Percentiles rank a stretch among this genome's conserved stretches.
Evolutionary conservation across 345 rosid genomes (phyloP).

Genomic region (Arabidopsis suecica): DNA sequence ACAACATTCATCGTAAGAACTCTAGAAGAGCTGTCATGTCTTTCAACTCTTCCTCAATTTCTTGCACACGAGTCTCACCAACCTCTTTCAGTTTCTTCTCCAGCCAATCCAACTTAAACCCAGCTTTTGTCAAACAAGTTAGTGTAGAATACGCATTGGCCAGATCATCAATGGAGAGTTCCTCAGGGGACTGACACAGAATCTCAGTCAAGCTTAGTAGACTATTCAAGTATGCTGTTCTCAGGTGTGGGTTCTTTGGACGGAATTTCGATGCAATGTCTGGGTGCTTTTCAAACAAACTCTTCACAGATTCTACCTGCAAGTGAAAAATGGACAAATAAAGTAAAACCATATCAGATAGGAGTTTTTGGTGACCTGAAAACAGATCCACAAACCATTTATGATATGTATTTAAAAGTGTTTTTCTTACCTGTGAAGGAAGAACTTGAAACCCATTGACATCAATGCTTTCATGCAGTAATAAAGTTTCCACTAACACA

Average conservation of each 20-base stretch:
- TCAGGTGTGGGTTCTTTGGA: background rate
- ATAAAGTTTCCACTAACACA: background rate
- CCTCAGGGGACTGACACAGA: background rate
- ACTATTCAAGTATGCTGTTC: background rate
- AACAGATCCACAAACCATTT: too few species aligned
- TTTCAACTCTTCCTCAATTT: background rate
- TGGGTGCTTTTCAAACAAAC: background rate
- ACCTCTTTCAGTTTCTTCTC: background rate
- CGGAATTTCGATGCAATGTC: background rate
- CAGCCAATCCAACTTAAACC: background rate
- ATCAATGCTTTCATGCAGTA: background rate
- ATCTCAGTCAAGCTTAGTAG: background rate
- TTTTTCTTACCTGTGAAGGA: background rate
- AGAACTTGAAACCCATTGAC: constrained; percentile 2
- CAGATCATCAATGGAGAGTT: background rate
- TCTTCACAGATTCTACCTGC: background rate
- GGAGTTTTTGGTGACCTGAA: too few species aligned
- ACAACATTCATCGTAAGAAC: too few species aligned
- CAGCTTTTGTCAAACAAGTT: background rate
- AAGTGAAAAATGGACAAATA: background rate
- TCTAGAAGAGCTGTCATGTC: background rate
- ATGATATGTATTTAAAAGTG: too few species aligned
- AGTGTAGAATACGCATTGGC: background rate
- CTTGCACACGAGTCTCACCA: background rate
- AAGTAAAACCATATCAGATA: too few species aligned